Evolutionary conservation across 169 alveolate genomes (phyloP), one percentile per base, ranked within the genome.

Genomic region (Babesia bovis): DNA sequence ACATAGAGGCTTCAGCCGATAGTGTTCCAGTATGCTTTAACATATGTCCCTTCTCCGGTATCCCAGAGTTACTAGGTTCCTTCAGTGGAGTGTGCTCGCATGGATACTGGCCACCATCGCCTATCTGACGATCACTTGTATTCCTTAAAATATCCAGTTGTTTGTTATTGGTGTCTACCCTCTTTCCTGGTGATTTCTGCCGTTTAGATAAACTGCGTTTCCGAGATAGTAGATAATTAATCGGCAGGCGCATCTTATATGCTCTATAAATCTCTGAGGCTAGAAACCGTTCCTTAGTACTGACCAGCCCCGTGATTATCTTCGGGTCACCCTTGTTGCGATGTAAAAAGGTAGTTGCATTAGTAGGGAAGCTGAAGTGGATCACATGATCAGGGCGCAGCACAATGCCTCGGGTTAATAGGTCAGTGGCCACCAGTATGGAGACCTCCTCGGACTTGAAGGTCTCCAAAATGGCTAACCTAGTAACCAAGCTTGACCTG

Each of bases 361-460:
- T 83, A 26, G 71, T 50, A 2, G 93, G 93, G 59, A 87, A 87
- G 71, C 81, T 85, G 52, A 78, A 83, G 51, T 87, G 70, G 51
- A 87, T 87, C 35, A 87, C 52, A 57, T 83, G 91, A 36, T 87
- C 88, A 23, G 83, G 59, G 38, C 36, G 33, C 33, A 84, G 47
- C 35, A 83, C 83, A 26, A 87, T 85, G 3, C 93, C 93, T 47
- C 93, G 66, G 26, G 88, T 52, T 32, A 87, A 36, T 49, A 87
- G 66, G 63, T 87, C 93, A 15, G 93, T 87, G 35, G 84, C 58
- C 17, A 87, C 74, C 68, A 87, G 61, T 19, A 87, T 87, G 40
- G 75, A 45, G n/a, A 51, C 61, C 19, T 67, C 83, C 28, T 55
- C 73, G 19, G 56, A 26, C n/a, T 51, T 52, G 45, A 70, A 87